A percentile compares a stretch with the other conserved stretches of the same genome.
phyloP scores from a whole-genome alignment of 2,329 filamentous ascomycete genomes.

The Pseudogymnoascus destructans region DNA sequence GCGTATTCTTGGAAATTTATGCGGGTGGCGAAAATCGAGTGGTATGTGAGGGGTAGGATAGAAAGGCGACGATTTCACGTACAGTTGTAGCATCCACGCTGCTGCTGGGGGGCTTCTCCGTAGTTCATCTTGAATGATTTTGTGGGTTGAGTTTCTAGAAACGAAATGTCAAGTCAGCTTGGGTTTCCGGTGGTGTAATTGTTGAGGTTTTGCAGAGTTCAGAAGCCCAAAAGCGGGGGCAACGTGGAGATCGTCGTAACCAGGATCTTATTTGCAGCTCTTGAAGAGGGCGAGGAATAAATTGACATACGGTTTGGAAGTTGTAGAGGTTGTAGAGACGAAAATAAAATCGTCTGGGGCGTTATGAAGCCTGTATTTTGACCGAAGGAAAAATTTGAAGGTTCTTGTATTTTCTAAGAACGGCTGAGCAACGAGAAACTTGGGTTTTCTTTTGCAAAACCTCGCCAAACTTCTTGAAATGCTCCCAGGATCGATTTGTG shows the following conservation, averaged over 20 bases:
- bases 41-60: slow-evolving; percentile 4
- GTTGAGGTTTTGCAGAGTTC: slow-evolving; percentile 1
- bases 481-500: slow-evolving; percentile 8
- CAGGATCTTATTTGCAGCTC: neutral
- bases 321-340: slow-evolving; percentile 2
- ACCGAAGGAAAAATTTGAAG: neutral
- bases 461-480: slow-evolving; percentile 11
- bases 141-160: slow-evolving; percentile 1
- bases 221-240: neutral
- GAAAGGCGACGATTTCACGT: slow-evolving; percentile 24
- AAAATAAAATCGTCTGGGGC: slow-evolving; percentile 2
- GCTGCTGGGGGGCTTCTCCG: slow-evolving; percentile 20
- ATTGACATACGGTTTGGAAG: neutral
- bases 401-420: slow-evolving; percentile 4
- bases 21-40: neutral
- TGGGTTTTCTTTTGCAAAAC: slow-evolving; percentile 9
- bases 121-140: slow-evolving; percentile 23
- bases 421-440: slow-evolving; percentile 5
- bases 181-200: neutral
- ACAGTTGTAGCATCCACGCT: slow-evolving; percentile 39
- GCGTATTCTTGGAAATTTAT: neutral
- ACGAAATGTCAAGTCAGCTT: neutral
- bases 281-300: neutral
- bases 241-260: slow-evolving; percentile 3
- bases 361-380: neutral